These are phyloP conservation scores for Thymus quinquecostatus DNA, from an alignment of 257 asterid species.

Conservation along the genomic window DNA sequence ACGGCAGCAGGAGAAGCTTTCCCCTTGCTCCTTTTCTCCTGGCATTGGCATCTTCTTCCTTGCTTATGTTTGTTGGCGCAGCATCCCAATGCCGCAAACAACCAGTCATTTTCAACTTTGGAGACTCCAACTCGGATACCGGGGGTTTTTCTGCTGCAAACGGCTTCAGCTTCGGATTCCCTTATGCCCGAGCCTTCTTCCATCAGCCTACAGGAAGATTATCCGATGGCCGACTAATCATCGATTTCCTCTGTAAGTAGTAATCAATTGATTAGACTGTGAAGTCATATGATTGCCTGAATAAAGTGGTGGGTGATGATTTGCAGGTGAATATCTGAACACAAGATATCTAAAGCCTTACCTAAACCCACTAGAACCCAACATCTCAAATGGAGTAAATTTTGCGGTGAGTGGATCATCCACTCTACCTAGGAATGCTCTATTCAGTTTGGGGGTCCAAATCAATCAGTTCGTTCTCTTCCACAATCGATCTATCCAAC, in stretches of 20 bases:
- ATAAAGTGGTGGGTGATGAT: not conserved
- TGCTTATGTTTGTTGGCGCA: not conserved
- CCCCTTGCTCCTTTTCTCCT: not conserved
- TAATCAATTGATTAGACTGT: no score
- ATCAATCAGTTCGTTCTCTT: slow-evolving; percentile 43
- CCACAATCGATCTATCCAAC: slow-evolving; percentile 25
- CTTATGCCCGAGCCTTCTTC: slow-evolving; percentile 48
- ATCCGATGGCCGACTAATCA: slow-evolving; percentile 34
- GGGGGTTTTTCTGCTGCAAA: slow-evolving; percentile 49
- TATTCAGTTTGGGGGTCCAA: slow-evolving; percentile 44
- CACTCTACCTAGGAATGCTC: slow-evolving; percentile 32
- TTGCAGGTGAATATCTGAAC: slow-evolving; percentile 43
- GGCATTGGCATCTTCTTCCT: not conserved
- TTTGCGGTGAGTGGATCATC: slow-evolving; percentile 48
- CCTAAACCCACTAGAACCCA: slow-evolving; percentile 43
- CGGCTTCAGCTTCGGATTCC: slow-evolving; percentile 39
- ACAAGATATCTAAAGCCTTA: slow-evolving; percentile 42
- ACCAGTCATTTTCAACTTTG: slow-evolving; percentile 52
- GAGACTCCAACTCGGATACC: slow-evolving; percentile 62
- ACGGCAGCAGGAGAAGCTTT: not conserved
- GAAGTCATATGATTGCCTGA: no score
- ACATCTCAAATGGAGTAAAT: slow-evolving; percentile 50
- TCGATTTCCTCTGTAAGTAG: slow-evolving; percentile 46
- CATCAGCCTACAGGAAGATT: slow-evolving; percentile 35
- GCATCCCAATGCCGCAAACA: slow-evolving; percentile 19